Evolutionary conservation across 768 basidiomycete species (phyloP), one percentile per base, ranked within the genome.

Genomic region (Psilocybe azurescens): DNA sequence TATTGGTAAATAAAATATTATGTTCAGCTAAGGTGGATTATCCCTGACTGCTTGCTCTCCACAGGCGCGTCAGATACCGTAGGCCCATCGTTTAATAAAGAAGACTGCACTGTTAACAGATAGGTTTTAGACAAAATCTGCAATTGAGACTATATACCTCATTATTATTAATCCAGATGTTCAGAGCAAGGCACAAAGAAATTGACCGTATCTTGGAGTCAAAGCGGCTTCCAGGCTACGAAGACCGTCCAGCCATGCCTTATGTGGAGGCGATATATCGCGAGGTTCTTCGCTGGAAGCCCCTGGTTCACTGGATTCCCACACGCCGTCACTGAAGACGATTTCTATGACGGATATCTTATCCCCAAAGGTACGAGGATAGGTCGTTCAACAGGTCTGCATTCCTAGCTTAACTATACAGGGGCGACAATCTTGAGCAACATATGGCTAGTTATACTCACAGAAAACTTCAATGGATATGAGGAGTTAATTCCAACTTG

Each of bases 121-220:
- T 24, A 24, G 24, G 24, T 28, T 28, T 7, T 49, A 64, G 60
- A 61, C 66, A 9, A 62, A 58, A 24, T 54, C 62, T 28, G 61
- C 67, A 1, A 65, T 65, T 10, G 49, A 38, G 4, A 48, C 55
- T 60, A 56, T 79, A 44, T 68, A 77, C 14, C 65, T 50, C 11
- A 70, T 77, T 69, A 53, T 69, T 13, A 56, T 61, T 16, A 59
- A 75, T 57, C 75, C 77, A 0, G 69, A 75, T 4, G 64, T 69
- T 1, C 74, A 75, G 56, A 61, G 56, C n/a, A 73, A 71, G 50
- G 77, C 74, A 2, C 77, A 75, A 59, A 16, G 76, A 78, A 56
- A 68, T 78, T 18, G 75, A 78, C 56, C 53, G 65, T 0, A 67
- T 77, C 9, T 61, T 77, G 14, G n/a, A 77, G 8, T 33, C 49